Evolutionary conservation across 192 early-diverging fungal genomes (phyloP), one percentile per base, ranked within the genome.

Genomic region (Backusella parvicylindrica): DNA sequence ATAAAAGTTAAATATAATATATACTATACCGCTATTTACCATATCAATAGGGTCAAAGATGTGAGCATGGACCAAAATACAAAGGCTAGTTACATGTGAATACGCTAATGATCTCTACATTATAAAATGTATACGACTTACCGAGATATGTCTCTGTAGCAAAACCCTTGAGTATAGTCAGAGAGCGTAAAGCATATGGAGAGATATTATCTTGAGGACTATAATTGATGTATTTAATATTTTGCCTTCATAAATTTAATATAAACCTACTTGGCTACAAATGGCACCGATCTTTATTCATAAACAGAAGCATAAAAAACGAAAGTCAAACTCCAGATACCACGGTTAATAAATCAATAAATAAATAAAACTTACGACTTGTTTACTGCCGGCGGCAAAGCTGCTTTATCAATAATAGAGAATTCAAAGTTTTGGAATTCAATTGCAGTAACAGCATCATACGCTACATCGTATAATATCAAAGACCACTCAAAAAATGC

Each of bases 401-500:
- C 71, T n/a, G 75, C 64, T 30, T 81, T 38, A 70, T 89, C 84
- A 15, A 88, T 73, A 26, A 89, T 78, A 33, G 75, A 68, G 38
- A 89, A 75, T 75, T 86, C 84, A 72, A 88, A 83, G 16, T 77
- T 81, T 36, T 78, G 68, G 77, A 93, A 93, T 80, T 95, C 93
- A 53, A 87, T 82, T 73, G 87, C 84, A 73, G 88, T 86, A 31
- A 91, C 85, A n/a, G 90, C 90, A 72, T 93, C 92, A 74, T 90
- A 94, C 71, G 87, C 85, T 18, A 94, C 89, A 74, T 92, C 90
- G 40, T 92, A 91, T n/a, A 92, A 32, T 63, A 95, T 95, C 26
- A 95, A 78, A 12, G 90, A 86, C 93, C 92, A 95, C 72, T 94
- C 93, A 74, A 94, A 95, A 83, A 94, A 93, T 36, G 92, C 90